Evolutionary conservation across 1,284 basidiomycete genomes (phyloP), one percentile per base, ranked within the genome.

Genomic region (Fomitopsis schrenkii): DNA sequence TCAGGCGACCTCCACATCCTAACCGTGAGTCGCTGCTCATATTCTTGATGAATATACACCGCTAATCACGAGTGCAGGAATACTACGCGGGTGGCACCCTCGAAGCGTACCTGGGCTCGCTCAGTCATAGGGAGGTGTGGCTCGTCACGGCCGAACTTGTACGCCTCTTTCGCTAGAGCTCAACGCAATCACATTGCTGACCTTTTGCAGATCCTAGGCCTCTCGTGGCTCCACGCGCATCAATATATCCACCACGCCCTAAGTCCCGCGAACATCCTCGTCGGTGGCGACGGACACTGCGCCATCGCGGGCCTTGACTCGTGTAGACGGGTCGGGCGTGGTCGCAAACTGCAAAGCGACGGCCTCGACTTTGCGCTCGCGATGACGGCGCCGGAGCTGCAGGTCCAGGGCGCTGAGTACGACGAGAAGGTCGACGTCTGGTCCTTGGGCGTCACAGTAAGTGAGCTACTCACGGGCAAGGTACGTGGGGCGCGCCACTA

Each of bases 201-300:
- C n/a, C n/a, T 14, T 17, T 14, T 33, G 12, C 40, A 71, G 70
- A 59, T 72, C 2, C 55, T 69, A 8, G 73, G 69, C 0, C 62
- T 75, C 10, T 33, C 68, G 8, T 68, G 64, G 28, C 63, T 75
- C 12, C 74, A 75, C 45, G 26, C 58, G 1, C 50, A 63, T 6
- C 68, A 65, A 1, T 68, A 72, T 60, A 66, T 74, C 0, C 72
- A 70, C 67, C 82, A 83, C 35, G 86, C 87, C 69, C 69, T 90
- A 57, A 88, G 88, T 71, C 86, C 86, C 1, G 84, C 84, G 67
- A 88, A 88, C 67, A 81, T 88, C 57, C 74, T 90, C 7, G 74
- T 90, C n/a, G 83, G 85, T 72, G 82, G 83, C 63, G 75, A 78
- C 44, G 87, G 87, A 0, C 86, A 89, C 66, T 85, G 84, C 5